Evolutionary conservation across 2,329 filamentous ascomycete genomes (phyloP).

Genomic region (Paecilomyces dactylethromorphus): DNA sequence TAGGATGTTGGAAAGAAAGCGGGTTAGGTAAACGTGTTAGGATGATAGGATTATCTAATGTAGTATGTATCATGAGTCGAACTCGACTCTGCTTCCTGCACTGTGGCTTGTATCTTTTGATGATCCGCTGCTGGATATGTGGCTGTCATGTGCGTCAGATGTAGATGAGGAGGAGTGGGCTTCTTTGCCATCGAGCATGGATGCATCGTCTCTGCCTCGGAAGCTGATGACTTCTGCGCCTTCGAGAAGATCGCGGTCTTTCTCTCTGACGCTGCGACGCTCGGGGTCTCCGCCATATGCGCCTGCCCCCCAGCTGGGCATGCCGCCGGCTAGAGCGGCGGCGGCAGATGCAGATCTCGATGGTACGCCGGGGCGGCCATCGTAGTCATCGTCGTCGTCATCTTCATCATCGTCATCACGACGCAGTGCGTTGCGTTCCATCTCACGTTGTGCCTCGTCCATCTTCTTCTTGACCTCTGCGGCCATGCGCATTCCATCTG

Average conservation of each 20-base stretch:
- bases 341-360: conserved; percentile 13
- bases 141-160: background rate
- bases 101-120: conserved; percentile 6
- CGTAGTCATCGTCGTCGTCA: conserved; percentile 61
- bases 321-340: conserved; percentile 24
- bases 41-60: background rate
- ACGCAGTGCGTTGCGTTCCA: conserved; percentile 72
- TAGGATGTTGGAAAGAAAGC: background rate
- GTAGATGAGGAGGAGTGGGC: conserved; percentile 1
- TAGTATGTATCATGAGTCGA: conserved; percentile 16
- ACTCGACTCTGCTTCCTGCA: conserved; percentile 33
- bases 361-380: conserved; percentile 18
- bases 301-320: conserved; percentile 32
- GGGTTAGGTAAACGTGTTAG: background rate
- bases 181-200: conserved; percentile 22
- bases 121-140: background rate
- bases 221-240: conserved; percentile 62
- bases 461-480: conserved; percentile 85
- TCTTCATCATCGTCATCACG: conserved; percentile 63
- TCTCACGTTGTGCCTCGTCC: conserved; percentile 89
- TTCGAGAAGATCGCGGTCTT: conserved; percentile 65
- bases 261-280: conserved; percentile 57
- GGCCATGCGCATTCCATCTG: conserved; percentile 92
- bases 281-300: conserved; percentile 52
- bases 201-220: conserved; percentile 15